Conservation (phyloP, 2,329 filamentous ascomycete species). For the Trichoderma harzianum region DNA sequence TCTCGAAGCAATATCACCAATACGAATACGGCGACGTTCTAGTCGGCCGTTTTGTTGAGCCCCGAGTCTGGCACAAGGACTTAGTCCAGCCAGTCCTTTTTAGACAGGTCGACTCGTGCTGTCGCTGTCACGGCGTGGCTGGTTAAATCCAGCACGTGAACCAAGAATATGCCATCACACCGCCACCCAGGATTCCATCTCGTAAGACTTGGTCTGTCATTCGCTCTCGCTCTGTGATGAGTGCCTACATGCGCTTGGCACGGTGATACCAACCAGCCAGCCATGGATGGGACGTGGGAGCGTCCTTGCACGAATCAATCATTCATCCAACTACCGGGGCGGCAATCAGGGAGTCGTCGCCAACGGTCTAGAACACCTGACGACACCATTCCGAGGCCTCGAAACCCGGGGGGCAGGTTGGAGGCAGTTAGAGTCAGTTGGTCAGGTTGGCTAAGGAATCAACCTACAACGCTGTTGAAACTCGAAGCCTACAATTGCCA, state of each 20-base stretch:
- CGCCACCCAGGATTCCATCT: conserved; percentile 1
- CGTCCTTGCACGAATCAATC: not conserved
- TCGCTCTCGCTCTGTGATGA: not conserved
- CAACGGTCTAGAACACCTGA: conserved; percentile 1
- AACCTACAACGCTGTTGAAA: not conserved
- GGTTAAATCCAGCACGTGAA: not conserved
- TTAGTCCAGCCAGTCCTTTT: not conserved
- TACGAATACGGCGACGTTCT: not conserved
- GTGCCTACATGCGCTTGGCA: not conserved
- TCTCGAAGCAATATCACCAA: not conserved
- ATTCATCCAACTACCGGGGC: not conserved
- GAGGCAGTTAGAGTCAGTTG: not conserved
- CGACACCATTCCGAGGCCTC: not conserved
- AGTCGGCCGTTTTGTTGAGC: not conserved
- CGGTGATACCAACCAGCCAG: not conserved
- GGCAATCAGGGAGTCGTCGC: not conserved
- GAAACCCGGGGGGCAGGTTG: not conserved
- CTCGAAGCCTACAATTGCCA: not conserved
- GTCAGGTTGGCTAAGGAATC: not conserved
- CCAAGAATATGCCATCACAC: conserved; percentile 4
- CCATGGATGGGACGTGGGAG: not conserved
- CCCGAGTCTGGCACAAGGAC: not conserved
- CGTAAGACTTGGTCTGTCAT: not conserved
- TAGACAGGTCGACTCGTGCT: not conserved
- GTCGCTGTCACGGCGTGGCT: not conserved